Evolutionary conservation across 1,284 basidiomycete species (phyloP), one percentile per base, ranked within the genome.

Genomic region (Peniophora sp.): DNA sequence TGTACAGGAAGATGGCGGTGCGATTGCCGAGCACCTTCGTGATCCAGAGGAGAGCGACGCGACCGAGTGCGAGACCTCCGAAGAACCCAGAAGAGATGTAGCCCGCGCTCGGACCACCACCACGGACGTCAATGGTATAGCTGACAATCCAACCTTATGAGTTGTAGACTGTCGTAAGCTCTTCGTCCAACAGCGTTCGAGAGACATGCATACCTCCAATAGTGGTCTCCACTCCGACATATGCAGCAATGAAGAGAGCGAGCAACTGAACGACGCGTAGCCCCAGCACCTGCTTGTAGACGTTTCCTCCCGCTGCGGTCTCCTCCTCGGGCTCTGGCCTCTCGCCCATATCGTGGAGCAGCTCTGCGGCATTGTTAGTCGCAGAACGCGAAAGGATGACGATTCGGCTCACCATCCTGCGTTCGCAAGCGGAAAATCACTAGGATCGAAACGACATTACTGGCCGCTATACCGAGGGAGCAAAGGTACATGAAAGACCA

Each of bases 171-270:
- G 12, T 11, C 41, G 1, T 43, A 15, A 43, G 20, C 22, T n/a
- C 14, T 8, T 3, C 14, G 15, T 17, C 1, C 17, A 49, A 18
- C n/a, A 10, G 39, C 43, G 18, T 23, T 3, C 20, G n/a, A 27
- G 22, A 22, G 3, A 32, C 22, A 45, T 27, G 55, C 60, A 35
- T 54, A 77, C 78, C 78, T 55, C 79, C 82, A 48, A 83, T 72
- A 0, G 81, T 82, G 1, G 83, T 81, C 57, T 85, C 82, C 0
- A 79, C 71, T 3, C 83, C 83, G 41, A 85, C 80, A 58, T 85
- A 85, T 11, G 84, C 73, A n/a, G 83, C 67, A 24, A 77, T 69
- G 60, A 81, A 86, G 48, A 81, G 65, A 0, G 83, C 78, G 15
- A 85, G 64, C 24, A 78, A 62, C 55, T 85, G 79, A 0, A 85